Evolutionary conservation across 2,329 filamentous ascomycete genomes (phyloP), one percentile per base, ranked within the genome.

Genomic region (Rutstroemia sp.): DNA sequence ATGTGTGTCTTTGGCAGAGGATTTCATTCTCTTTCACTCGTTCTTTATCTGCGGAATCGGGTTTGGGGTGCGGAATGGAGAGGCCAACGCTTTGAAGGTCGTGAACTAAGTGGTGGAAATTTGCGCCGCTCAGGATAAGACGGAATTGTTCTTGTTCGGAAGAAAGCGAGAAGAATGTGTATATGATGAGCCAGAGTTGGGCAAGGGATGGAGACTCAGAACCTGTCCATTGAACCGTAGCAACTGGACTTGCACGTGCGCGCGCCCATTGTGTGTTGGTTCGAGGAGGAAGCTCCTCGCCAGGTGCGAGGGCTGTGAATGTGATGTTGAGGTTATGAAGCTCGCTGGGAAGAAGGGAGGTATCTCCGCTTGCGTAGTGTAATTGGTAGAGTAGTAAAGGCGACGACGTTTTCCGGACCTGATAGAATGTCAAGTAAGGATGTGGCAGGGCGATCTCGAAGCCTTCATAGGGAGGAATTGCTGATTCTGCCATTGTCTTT

Each of bases 1-100:
- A 87, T 37, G 83, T 75, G 70, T 74, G 73, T 56, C 80, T 74
- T 2, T 80, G 71, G 47, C 82, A 66, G 25, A 83, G 61, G 38
- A 81, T 62, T 56, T 77, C 71, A 6, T 63, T 45, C 4, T 58
- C 27, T 9, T 56, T 30, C 12, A 3, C 18, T 34, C 38, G 46
- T 18, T 30, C 42, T 34, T 12, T 49, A 14, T 50, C 27, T 19
- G 49, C 42, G 21, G 38, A 41, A 56, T 56, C 58, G 57, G 53
- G 58, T 18, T 53, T 54, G 4, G 64, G 64, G 47, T 63, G 61
- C 7, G 44, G 39, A 9, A 61, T 61, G 41, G 49, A 62, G 10
- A 66, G 49, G 4, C 64, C 63, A 37, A 69, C 67, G 6, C 66
- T 59, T 19, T 68, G 63, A 10, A 73, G 58, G 51, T 73, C 69